Evolutionary conservation across 2,329 filamentous ascomycete species (phyloP).

Genomic region (Aspergillus ochraceus): DNA sequence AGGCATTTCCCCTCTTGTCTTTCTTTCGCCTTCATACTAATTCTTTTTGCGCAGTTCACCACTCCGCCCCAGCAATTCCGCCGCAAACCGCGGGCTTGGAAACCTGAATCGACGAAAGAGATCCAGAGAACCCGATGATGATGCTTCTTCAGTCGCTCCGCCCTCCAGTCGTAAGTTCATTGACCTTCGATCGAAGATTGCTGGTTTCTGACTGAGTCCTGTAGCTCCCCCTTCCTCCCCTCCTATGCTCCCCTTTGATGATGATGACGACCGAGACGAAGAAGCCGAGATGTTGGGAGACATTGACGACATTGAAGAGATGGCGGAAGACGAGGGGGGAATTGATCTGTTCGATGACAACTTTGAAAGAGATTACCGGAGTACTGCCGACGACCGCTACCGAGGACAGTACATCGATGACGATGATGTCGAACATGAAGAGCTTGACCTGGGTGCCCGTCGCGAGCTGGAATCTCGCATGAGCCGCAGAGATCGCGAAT

Average conservation of each 20-base stretch:
- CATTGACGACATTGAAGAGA: conserved; percentile 67
- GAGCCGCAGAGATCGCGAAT: conserved; percentile 62
- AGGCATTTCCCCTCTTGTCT: background rate
- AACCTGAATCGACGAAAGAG: conserved; percentile 60
- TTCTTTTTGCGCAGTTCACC: conserved; percentile 64
- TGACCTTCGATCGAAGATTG: background rate
- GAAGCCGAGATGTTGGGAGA: conserved; percentile 62
- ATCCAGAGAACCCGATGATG: conserved; percentile 64
- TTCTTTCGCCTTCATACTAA: background rate
- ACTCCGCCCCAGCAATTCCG: conserved; percentile 75
- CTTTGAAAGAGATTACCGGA: conserved; percentile 63
- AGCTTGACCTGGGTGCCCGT: conserved; percentile 58
- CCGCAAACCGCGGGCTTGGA: conserved; percentile 72
- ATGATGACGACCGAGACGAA: conserved; percentile 48
- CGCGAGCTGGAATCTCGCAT: conserved; percentile 62
- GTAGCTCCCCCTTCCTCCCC: conserved; percentile 59
- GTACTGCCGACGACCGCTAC: conserved; percentile 50
- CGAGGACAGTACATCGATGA: conserved; percentile 64
- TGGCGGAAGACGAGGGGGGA: conserved; percentile 68
- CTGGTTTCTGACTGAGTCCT: conserved; percentile 13
- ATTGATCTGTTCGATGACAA: conserved; percentile 69
- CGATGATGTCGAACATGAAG: conserved; percentile 64
- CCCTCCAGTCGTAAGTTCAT: conserved; percentile 62
- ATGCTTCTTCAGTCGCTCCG: conserved; percentile 59
- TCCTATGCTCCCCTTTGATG: conserved; percentile 54